Percentiles rank a stretch among this genome's conserved stretches.
Conservation (phyloP, 2,329 filamentous ascomycete genomes). For the Knoxdaviesia capensis region DNA sequence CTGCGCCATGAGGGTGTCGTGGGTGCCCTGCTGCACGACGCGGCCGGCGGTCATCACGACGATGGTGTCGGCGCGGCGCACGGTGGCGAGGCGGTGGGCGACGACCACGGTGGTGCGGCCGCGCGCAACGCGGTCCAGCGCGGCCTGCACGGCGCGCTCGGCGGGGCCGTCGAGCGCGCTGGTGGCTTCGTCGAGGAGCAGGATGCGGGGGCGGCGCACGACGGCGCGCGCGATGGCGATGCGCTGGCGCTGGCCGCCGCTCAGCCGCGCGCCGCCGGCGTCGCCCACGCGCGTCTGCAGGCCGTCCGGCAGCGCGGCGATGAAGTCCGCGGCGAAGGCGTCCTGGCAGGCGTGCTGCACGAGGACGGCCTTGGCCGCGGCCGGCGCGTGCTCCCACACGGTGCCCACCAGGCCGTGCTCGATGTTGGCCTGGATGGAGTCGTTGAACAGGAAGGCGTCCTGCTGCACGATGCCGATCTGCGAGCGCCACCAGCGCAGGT, state of each 20-base stretch:
- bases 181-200: constrained; percentile 48
- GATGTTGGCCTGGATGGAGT: constrained; percentile 34
- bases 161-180: constrained; percentile 25
- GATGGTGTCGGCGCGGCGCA: constrained; percentile 40
- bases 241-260: constrained; percentile 45
- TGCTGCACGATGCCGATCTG: constrained; percentile 48
- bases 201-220: constrained; percentile 23
- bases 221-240: constrained; percentile 34
- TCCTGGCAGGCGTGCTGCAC: constrained; percentile 26
- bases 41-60: constrained; percentile 46
- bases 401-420: constrained; percentile 20
- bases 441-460: constrained; percentile 48
- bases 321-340: constrained; percentile 30
- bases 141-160: constrained; percentile 29
- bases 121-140: constrained; percentile 28
- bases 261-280: constrained; percentile 32
- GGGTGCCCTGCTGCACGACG: constrained; percentile 36
- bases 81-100: constrained; percentile 35
- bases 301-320: constrained; percentile 22
- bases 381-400: constrained; percentile 20
- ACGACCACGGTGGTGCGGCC: constrained; percentile 43
- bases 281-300: constrained; percentile 26
- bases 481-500: constrained; percentile 42
- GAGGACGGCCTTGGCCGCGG: constrained; percentile 27
- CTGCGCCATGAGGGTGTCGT: constrained; percentile 28